Evolutionary conservation across 306 rosid genomes (phyloP), one percentile per base, ranked within the genome.

Genomic region (Citrullus amarus): DNA sequence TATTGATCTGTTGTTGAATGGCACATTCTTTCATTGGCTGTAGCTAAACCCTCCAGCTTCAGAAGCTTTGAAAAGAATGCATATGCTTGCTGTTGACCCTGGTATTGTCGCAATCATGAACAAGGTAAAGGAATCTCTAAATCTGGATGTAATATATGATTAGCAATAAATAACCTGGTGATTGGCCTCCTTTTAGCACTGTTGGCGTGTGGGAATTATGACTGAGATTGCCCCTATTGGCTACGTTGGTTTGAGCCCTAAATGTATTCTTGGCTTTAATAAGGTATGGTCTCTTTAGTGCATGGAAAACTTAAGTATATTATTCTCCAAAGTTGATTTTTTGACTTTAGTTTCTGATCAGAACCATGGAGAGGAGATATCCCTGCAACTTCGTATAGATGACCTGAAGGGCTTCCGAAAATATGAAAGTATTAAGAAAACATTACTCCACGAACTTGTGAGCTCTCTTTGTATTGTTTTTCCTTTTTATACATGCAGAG

Each of bases 171-270:
- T 81, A 74, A 53, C 7, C 48, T 61, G 44, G 41, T 84, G 39
- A 58, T 36, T 81, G 61, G 81, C 65, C 62, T 80, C 70, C 54
- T 78, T 70, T 82, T 77, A 95, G 98, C 96, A 95, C 83, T 89
- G 72, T 20, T 95, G 97, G 98, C 93, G 83, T 80, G 95, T 95
- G 72, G 98, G 97, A 83, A 89, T 92, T 69, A 95, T 95, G 97
- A 92, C 96, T 43, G 98, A 95, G 92, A 89, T 95, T 97, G 96
- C 96, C 79, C 98, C 98, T 30, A 61, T 90, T 73, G 98, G 98
- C 63, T 92, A 91, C 81, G 97, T 95, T 85, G 98, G 98, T 79
- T 84, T 91, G 80, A 92, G 83, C 89, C 97, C 97, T 77, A 89
- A 92, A 87, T 95, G 98, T 82, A 15, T 92, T 80, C 97, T 95